Evolutionary conservation across 164 flowering plant species (phyloP), one percentile per base, ranked within the genome.

Genomic region (Liquidambar formosana): DNA sequence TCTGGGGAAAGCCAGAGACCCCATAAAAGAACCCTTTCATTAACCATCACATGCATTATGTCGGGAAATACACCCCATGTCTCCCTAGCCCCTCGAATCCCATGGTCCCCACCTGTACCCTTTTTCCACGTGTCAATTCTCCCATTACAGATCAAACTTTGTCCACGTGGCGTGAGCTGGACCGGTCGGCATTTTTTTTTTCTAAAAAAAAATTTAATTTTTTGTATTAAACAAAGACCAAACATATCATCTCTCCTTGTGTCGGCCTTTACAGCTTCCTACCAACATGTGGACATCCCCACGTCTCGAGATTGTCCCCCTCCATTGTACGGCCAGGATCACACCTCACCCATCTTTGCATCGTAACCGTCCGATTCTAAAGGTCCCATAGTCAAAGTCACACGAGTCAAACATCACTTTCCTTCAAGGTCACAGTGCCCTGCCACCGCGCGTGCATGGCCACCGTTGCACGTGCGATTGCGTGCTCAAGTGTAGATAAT

Each of bases 211-310:
- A n/a, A n/a, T n/a, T n/a, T n/a, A n/a, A n/a, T n/a, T n/a, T n/a
- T n/a, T n/a, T n/a, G n/a, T n/a, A 33, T 33, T 2, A 2, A 33
- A 33, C 22, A 23, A n/a, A 62, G 58, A 49, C 19, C 71, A 71
- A 62, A 77, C 73, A 77, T 10, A 61, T 54, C 71, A 72, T 22
- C 75, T 65, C 54, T 64, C 59, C 14, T n/a, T 18, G 26, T 75
- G 79, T 76, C 79, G 73, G 73, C 62, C 69, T 72, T 76, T 70
- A 13, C 67, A 61, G 57, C 25, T 11, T 27, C 72, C n/a, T 1
- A 61, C 74, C 22, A 70, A 57, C 72, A 71, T 67, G 52, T 57
- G 65, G 66, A 12, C 79, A 56, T 27, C 59, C 3, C 43, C 0
- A n/a, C n/a, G 23, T 41, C 73, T 56, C 70, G 67, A 41, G 58